phyloP scores from a whole-genome alignment of 2,329 filamentous ascomycete species.

The Talaromyces sp. region DNA sequence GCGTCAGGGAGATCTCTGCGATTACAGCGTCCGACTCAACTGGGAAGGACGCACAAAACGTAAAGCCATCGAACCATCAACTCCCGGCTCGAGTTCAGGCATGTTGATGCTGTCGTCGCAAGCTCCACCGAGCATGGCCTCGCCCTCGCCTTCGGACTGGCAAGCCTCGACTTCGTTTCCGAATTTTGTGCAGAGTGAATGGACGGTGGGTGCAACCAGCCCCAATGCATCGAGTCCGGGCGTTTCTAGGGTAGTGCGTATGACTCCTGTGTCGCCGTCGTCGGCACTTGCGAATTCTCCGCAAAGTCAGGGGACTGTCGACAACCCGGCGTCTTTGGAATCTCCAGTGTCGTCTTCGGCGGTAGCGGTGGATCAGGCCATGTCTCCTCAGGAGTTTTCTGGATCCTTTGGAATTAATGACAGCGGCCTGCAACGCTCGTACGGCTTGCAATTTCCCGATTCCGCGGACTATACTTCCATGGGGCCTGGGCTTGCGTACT shows the following conservation, averaged over 20 bases:
- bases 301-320: background rate
- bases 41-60: constrained; percentile 69
- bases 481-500: constrained; percentile 13
- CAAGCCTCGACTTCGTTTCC: background rate
- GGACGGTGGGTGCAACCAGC: constrained; percentile 2
- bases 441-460: background rate
- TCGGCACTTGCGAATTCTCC: constrained; percentile 4
- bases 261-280: constrained; percentile 5
- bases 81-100: constrained; percentile 20
- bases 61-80: constrained; percentile 36
- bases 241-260: background rate
- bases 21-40: constrained; percentile 75
- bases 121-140: background rate
- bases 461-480: background rate
- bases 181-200: background rate
- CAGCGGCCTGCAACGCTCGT: background rate
- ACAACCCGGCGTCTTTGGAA: background rate
- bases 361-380: background rate
- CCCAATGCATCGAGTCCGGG: constrained; percentile 3
- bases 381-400: background rate
- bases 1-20: constrained; percentile 65
- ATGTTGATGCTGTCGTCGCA: constrained; percentile 1
- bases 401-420: background rate
- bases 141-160: background rate
- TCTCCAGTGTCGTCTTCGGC: background rate